Evolutionary conservation across 441 rosid species (phyloP).

Genomic region (Biscutella laevigata): DNA sequence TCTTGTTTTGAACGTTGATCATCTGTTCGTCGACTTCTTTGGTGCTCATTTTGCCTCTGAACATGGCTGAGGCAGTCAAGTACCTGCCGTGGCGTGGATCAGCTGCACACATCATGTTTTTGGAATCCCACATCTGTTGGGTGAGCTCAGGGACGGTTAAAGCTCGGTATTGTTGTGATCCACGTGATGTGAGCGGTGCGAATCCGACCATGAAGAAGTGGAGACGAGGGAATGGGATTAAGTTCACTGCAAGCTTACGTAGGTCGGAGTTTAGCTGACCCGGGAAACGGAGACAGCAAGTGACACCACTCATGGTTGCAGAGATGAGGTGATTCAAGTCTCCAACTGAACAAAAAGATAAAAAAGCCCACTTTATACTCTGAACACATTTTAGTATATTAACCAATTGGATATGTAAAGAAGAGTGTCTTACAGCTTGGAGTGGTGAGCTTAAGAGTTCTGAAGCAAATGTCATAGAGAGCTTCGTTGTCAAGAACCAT

Average conservation of each 20-base stretch:
- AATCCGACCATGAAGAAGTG: constrained; percentile 86
- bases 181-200: constrained; percentile 78
- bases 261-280: constrained; percentile 77
- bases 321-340: constrained; percentile 72
- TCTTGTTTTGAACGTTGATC: constrained; percentile 78
- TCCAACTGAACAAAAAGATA: constrained; percentile 39
- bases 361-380: too few species aligned
- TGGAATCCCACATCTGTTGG: constrained; percentile 81
- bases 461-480: too few species aligned
- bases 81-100: constrained; percentile 69
- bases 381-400: too few species aligned
- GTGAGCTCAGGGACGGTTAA: constrained; percentile 71
- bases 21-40: constrained; percentile 77
- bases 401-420: too few species aligned
- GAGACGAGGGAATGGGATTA: constrained; percentile 79
- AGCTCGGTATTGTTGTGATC: constrained; percentile 70
- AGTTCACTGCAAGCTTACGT: constrained; percentile 63
- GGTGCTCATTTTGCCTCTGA: constrained; percentile 76
- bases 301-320: constrained; percentile 90
- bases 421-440: constrained; percentile 60
- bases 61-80: constrained; percentile 73
- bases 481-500: too few species aligned
- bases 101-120: constrained; percentile 81
- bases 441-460: constrained; percentile 67
- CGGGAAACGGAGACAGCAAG: constrained; percentile 77